A percentile compares a stretch with the other conserved stretches of the same genome.
These are phyloP conservation scores for Cyberlindnera suaveolens DNA, from an alignment of 805 yeast species.

Conservation along the genomic window DNA sequence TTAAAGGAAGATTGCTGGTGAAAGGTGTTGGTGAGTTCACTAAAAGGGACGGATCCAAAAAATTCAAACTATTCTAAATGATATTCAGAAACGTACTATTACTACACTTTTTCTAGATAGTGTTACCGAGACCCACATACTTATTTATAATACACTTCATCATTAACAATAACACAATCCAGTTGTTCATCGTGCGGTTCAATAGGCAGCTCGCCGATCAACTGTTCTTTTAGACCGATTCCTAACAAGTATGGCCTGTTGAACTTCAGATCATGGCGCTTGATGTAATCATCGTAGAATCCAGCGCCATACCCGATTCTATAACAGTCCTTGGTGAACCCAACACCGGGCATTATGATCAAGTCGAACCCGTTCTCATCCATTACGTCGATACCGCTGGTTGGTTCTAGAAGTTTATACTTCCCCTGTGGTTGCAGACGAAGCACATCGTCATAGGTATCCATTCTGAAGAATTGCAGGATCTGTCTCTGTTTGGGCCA, in stretches of 20 bases:
- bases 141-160: constrained; percentile 6
- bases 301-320: constrained; percentile 94
- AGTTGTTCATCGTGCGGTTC: constrained; percentile 61
- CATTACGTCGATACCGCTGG: constrained; percentile 24
- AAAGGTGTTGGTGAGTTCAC: constrained; percentile 44
- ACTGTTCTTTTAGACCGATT: constrained; percentile 58
- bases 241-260: constrained; percentile 47
- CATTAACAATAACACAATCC: constrained; percentile 47
- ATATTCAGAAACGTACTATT: too few relatives aligned
- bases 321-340: constrained; percentile 42
- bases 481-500: constrained; percentile 30
- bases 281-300: constrained; percentile 74
- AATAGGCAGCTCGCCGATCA: constrained; percentile 44
- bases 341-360: constrained; percentile 81
- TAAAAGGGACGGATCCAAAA: constrained; percentile 1
- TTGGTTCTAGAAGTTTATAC: constrained; percentile 66
- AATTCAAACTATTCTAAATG: too few relatives aligned
- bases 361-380: constrained; percentile 51
- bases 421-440: constrained; percentile 59
- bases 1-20: constrained; percentile 50
- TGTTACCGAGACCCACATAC: background rate
- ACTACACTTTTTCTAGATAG: background rate
- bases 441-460: constrained; percentile 34
- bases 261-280: constrained; percentile 32
- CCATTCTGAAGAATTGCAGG: constrained; percentile 52